Base-by-base conservation (phyloP, 2,329 filamentous ascomycete species). In the Sporothrix luriei region DNA sequence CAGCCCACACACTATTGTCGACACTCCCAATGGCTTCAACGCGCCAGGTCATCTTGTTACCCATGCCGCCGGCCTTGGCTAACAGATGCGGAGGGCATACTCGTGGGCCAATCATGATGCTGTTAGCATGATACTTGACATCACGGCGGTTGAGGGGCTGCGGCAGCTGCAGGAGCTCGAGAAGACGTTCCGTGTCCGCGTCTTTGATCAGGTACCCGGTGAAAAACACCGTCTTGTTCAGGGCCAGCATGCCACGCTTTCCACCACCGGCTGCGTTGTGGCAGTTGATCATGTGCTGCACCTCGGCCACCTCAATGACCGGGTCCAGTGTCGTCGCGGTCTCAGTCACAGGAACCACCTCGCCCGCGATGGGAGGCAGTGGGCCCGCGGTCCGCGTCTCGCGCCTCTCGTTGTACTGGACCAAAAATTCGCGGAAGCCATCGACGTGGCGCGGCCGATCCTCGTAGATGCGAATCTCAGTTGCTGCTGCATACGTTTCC, bases 221-320 rank as follows among this genome's bases (percentile, higher is more conserved):
- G 80, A 94, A 97, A 79, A 93, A 93, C 65, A 97, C 90, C 1
- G 89, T 92, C 77, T 94, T 94, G 78, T 92, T 93, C 77, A 99
- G 92, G 74, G 87, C 85, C 71, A 95, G 84, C 59, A 80, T 81
- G 52, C 80, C 78, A 62, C 78, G 78, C 33, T 79, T 46, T 55
- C 78, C 78, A 54, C 76, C 76, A 52, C 90, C 80, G 29, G 86
- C 81, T 3, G 82, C 80, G 78, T 98, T 99, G 82, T 98, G 94
- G 24, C 86, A 84, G 77, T 97, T 94, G 80, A 98, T 90, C 83
- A 97, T 90, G 74, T 90, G 89, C 79, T 97, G 94, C 16, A 98
- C 88, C 78, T 94, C 90, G 19, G 91, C 89, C 48, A 94, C 86
- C 80, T 97, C 94, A 21, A 86, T 83, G 46, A 93, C 86, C 0